phyloP scores from a whole-genome alignment of 345 rosid species.

The Trapa bicornis region DNA sequence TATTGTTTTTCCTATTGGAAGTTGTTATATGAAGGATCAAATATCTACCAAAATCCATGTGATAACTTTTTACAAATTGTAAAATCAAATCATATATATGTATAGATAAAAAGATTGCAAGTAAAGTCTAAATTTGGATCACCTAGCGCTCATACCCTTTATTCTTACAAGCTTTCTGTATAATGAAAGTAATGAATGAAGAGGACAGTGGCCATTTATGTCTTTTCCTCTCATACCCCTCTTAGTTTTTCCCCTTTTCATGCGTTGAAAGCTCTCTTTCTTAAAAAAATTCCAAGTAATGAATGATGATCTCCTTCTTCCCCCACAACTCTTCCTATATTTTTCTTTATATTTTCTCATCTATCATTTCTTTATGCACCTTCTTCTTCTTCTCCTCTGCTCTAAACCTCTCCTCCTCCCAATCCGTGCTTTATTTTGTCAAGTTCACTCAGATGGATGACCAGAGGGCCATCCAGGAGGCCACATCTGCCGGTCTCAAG shows the following conservation, averaged over 20 bases:
- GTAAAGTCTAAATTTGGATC: no score
- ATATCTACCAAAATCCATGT: no score
- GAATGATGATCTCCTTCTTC: neutral
- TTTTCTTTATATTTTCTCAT: no score
- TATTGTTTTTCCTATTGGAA: no score
- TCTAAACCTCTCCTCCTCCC: neutral
- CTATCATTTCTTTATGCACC: neutral
- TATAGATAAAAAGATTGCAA: no score
- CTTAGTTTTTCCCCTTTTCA: neutral
- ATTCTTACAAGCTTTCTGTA: no score
- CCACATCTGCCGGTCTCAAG: constrained; percentile 33
- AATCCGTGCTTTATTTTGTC: constrained; percentile 15
- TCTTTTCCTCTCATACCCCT: neutral
- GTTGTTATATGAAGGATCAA: no score
- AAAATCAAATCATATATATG: no score
- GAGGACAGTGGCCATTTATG: neutral
- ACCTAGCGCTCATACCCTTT: no score
- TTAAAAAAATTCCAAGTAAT: neutral
- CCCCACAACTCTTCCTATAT: neutral
- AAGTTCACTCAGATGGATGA: constrained; percentile 20
- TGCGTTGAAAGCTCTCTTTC: neutral
- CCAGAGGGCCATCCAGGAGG: constrained; percentile 28
- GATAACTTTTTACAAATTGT: no score
- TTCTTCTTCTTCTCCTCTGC: neutral
- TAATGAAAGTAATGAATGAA: neutral